These are phyloP conservation scores for Leptodermis oblonga DNA, from an alignment of 257 asterid genomes.

Conservation along the genomic window DNA sequence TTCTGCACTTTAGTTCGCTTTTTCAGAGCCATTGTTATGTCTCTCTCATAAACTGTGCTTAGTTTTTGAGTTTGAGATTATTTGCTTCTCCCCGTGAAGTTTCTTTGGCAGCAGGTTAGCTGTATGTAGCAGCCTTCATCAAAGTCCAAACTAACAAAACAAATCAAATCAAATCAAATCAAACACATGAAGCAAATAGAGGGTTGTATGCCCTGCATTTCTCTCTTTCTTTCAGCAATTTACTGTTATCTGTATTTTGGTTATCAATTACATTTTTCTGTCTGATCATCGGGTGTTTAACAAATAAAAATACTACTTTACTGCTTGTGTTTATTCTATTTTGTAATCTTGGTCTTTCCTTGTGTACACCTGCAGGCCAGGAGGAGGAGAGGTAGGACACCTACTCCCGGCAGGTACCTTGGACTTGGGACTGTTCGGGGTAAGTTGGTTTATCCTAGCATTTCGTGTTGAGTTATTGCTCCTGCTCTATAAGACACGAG, in stretches of 20 bases:
- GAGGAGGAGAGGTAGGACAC: conserved; percentile 85
- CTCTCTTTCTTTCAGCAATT: conserved; percentile 31
- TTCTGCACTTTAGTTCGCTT: background rate
- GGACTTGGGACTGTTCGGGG: conserved; percentile 59
- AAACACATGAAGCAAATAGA: conserved; percentile 66
- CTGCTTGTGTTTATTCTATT: background rate
- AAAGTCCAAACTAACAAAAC: conserved; percentile 60
- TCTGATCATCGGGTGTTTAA: background rate
- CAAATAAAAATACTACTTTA: background rate
- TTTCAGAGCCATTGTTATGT: background rate
- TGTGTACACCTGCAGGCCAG: conserved; percentile 50
- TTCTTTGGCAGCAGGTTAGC: conserved; percentile 81
- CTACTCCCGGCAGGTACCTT: conserved; percentile 86
- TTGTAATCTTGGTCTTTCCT: conserved; percentile 2
- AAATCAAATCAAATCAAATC: conserved; percentile 40
- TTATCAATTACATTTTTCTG: background rate
- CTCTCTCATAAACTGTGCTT: background rate
- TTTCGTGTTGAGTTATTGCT: background rate
- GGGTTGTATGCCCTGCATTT: conserved; percentile 97
- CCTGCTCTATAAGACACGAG: background rate
- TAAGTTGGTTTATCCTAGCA: conserved; percentile 22
- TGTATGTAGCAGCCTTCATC: conserved; percentile 98
- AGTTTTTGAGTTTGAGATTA: conserved; percentile 27
- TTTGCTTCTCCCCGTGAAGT: conserved; percentile 52
- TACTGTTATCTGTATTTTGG: background rate